Conservation (phyloP, 1,284 basidiomycete species). For the Melampsora occidentalis region DNA sequence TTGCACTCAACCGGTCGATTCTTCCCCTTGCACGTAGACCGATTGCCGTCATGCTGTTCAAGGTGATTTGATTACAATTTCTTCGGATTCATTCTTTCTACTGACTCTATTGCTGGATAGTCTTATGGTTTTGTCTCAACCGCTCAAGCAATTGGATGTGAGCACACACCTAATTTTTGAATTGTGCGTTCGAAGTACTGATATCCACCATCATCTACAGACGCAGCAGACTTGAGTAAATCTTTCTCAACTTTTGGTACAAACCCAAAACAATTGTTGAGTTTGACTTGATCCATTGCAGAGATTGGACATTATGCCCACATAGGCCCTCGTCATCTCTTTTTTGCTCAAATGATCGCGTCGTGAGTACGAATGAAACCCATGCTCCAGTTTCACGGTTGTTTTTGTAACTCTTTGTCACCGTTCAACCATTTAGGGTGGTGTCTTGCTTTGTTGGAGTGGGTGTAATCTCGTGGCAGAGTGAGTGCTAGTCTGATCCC, state of each 20-base stretch:
- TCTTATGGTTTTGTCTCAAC: constrained; percentile 40
- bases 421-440: background rate
- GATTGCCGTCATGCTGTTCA: constrained; percentile 40
- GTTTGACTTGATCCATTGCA: background rate
- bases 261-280: background rate
- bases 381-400: background rate
- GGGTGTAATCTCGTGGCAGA: constrained; percentile 42
- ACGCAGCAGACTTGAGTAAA: constrained; percentile 40
- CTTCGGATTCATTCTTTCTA: background rate
- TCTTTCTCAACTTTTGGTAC: background rate
- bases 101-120: background rate
- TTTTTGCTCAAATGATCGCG: constrained; percentile 40
- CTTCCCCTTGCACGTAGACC: constrained; percentile 12
- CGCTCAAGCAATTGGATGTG: constrained; percentile 38
- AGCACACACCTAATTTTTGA: background rate
- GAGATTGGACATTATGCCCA: constrained; percentile 43
- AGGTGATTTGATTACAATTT: constrained; percentile 11
- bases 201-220: constrained; percentile 16
- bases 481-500: background rate
- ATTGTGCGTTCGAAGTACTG: background rate
- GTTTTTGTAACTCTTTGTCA: background rate
- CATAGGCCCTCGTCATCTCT: constrained; percentile 31
- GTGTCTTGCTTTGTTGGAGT: constrained; percentile 41
- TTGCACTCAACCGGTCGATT: background rate
- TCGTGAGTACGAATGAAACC: background rate